Percentiles rank a stretch among this genome's conserved stretches.
phyloP scores from a whole-genome alignment of 2,329 filamentous ascomycete species.

The Scytalidium sp. region DNA sequence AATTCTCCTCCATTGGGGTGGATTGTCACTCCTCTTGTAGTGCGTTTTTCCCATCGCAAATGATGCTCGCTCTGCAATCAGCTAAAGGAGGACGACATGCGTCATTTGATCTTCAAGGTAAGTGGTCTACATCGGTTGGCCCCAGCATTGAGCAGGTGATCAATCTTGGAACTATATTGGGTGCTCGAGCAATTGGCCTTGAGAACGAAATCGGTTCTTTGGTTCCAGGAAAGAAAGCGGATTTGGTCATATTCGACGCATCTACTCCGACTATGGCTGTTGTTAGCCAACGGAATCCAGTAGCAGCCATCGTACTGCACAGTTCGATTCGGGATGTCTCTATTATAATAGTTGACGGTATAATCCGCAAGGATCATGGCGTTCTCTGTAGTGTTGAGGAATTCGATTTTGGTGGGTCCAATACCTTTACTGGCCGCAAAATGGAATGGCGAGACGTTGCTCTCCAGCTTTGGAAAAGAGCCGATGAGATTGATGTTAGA shows the following conservation, averaged over 20 bases:
- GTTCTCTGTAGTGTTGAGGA: no score
- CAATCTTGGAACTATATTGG: constrained; percentile 46
- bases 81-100: constrained; percentile 25
- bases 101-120: constrained; percentile 18
- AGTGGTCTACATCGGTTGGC: constrained; percentile 4
- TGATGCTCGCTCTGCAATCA: constrained; percentile 30
- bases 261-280: constrained; percentile 37
- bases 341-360: constrained; percentile 40
- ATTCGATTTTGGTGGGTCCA: no score
- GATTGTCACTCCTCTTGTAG: constrained; percentile 32
- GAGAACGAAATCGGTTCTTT: constrained; percentile 40
- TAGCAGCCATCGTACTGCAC: constrained; percentile 41
- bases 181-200: constrained; percentile 40
- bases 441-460: no score
- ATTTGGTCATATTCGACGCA: constrained; percentile 45
- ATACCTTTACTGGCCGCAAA: no score
- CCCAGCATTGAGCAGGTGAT: constrained; percentile 22
- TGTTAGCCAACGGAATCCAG: constrained; percentile 36
- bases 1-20: constrained; percentile 29
- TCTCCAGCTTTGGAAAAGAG: no score
- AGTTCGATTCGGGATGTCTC: constrained; percentile 37
- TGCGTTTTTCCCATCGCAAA: constrained; percentile 30
- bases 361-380: constrained; percentile 33
- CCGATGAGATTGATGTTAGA: no score
- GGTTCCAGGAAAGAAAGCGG: constrained; percentile 42